Evolutionary conservation across 2,329 filamentous ascomycete genomes (phyloP), one percentile per base, ranked within the genome.

Genomic region (Scedosporium aurantiacum): DNA sequence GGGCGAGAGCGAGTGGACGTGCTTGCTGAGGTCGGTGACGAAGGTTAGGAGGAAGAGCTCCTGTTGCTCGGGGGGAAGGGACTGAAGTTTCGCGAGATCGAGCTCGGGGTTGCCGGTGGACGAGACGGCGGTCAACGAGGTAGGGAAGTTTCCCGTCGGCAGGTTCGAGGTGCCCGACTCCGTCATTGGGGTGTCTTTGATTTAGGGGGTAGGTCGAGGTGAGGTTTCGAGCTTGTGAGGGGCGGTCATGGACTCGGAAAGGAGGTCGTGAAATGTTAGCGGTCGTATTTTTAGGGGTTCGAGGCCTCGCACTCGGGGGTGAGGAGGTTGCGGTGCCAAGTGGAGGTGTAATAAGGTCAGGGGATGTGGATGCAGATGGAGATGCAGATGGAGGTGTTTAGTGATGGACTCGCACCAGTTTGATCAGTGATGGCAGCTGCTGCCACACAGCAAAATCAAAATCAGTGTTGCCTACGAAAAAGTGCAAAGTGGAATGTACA

Each of bases 11-110:
- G 78, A 78, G 60, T 86, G 80, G 54, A 96, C 89, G 79, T 97
- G 89, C 67, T 88, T 88, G 64, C 86, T 87, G 61, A 99, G 81
- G 63, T 88, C 85, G 28, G 91, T 88, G 41, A 92, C 88, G 71
- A 95, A 97, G 27, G 87, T 95, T 63, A 99, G 81, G 64, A 99
- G 83, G 73, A 94, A 95, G 12, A 99, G 84, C 69, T 97, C 92
- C 75, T 99, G 94, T 73, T 99, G 94, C 76, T 99, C 94, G 60
- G 90, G 85, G 52, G 93, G 90, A 56, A 97, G 84, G 60, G 89
- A 82, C 74, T 96, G 88, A 57, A 99, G 86, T 80, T 96, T 96
- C 69, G 86, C 78, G 67, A 96, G 77, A 71, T 99, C 92, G 72
- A 99, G 89, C 78, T 96, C 89, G 58, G 87, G 87, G 70, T 84